These are phyloP conservation scores for Colletotrichum tabaci DNA, from an alignment of 2,329 filamentous ascomycete genomes.

Conservation along the genomic window DNA sequence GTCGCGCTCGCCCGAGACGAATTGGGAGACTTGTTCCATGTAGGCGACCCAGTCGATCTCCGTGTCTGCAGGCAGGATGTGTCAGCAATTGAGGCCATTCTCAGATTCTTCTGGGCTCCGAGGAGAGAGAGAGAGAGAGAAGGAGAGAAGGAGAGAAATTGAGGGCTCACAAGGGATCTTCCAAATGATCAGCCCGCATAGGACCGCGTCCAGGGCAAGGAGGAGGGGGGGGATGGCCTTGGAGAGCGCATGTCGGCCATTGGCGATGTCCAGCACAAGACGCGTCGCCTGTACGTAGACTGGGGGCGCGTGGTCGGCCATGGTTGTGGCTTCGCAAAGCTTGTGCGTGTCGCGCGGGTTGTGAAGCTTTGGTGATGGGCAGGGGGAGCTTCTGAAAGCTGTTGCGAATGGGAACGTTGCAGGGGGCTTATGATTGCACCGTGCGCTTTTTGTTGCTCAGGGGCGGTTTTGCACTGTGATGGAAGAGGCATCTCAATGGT, in stretches of 20 bases:
- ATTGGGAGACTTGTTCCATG: slow-evolving; percentile 92
- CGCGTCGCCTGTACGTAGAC: slow-evolving; percentile 32
- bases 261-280: slow-evolving; percentile 60
- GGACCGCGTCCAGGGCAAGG: slow-evolving; percentile 77
- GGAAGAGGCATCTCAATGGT: neutral
- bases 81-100: slow-evolving; percentile 9
- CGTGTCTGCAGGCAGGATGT: slow-evolving; percentile 72
- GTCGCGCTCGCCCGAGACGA: slow-evolving; percentile 86
- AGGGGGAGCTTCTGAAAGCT: slow-evolving; percentile 40
- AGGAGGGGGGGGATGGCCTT: slow-evolving; percentile 71
- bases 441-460: neutral
- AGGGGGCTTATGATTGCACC: slow-evolving; percentile 11
- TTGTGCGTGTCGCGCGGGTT: neutral
- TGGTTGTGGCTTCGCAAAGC: slow-evolving; percentile 32
- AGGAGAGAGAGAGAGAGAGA: neutral
- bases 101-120: neutral
- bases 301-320: slow-evolving; percentile 38
- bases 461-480: neutral
- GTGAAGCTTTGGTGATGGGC: slow-evolving; percentile 28
- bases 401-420: slow-evolving; percentile 32
- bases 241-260: slow-evolving; percentile 65
- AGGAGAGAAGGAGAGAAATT: neutral
- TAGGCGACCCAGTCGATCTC: slow-evolving; percentile 99
- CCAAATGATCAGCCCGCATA: slow-evolving; percentile 83
- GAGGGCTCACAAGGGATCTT: slow-evolving; percentile 82